Conservation (phyloP, 2,329 filamentous ascomycete genomes). For the Plenodomus tracheiphilus region DNA sequence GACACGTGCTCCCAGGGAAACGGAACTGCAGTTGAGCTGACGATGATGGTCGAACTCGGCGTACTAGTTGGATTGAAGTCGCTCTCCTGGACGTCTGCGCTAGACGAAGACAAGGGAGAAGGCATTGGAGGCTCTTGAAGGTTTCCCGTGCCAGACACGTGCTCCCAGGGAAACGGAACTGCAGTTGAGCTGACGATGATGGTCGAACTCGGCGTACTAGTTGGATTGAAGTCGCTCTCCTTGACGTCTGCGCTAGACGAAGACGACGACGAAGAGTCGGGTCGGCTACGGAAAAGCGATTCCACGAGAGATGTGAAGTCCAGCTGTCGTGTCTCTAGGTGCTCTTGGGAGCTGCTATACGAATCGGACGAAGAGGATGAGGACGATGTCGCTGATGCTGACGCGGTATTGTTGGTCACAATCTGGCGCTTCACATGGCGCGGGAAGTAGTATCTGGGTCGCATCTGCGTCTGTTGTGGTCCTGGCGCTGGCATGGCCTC, state of each 20-base stretch:
- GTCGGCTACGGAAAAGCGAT: conserved; percentile 25
- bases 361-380: conserved; percentile 10
- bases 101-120: conserved; percentile 2
- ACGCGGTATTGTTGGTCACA: conserved; percentile 39
- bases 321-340: conserved; percentile 24
- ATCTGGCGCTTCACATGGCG: conserved; percentile 51
- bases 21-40: conserved; percentile 22
- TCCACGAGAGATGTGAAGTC: conserved; percentile 34
- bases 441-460: conserved; percentile 54
- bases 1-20: conserved; percentile 3
- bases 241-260: conserved; percentile 8
- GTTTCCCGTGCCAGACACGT: conserved; percentile 9
- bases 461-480: conserved; percentile 37
- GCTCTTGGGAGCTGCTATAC: conserved; percentile 22
- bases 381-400: conserved; percentile 28
- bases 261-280: conserved; percentile 14
- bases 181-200: conserved; percentile 18
- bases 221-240: conserved; percentile 13
- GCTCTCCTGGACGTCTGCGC: no score
- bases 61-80: no score
- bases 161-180: conserved; percentile 12
- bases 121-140: conserved; percentile 1
- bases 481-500: conserved; percentile 53
- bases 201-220: conserved; percentile 15
- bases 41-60: conserved; percentile 11